Conservation (phyloP, 805 yeast species). For the Suhomyces tanzawaensis region DNA sequence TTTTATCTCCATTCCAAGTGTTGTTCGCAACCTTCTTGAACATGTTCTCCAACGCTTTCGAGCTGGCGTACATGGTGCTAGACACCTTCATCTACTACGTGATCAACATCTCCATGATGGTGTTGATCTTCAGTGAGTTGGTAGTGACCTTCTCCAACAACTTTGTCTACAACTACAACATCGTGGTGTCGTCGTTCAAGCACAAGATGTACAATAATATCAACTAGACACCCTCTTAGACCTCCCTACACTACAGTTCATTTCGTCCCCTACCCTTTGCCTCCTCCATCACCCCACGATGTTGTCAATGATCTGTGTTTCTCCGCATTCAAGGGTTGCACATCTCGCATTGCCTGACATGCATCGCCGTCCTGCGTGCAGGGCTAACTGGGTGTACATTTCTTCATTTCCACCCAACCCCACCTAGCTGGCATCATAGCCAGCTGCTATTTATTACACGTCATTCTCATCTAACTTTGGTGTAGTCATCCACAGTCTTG, state of each 20-base stretch:
- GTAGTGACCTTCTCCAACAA: slow-evolving; percentile 10
- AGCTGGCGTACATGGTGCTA: slow-evolving; percentile 9
- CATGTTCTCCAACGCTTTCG: slow-evolving; percentile 4
- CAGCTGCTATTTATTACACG: no score
- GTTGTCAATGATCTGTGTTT: no score
- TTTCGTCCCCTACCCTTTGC: background rate
- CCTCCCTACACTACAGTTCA: background rate
- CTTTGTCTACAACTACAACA: slow-evolving; percentile 13
- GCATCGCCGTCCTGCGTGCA: background rate
- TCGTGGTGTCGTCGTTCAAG: slow-evolving; percentile 11
- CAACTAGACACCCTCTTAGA: slow-evolving; percentile 6
- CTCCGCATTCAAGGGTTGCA: background rate
- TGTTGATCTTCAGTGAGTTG: slow-evolving; percentile 10
- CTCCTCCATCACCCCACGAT: no score
- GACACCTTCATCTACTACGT: slow-evolving; percentile 13
- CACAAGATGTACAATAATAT: slow-evolving; percentile 19
- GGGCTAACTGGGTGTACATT: no score
- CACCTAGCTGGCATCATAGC: no score
- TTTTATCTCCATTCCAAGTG: slow-evolving; percentile 5
- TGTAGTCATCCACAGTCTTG: no score
- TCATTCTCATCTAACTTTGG: no score
- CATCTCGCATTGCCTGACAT: background rate
- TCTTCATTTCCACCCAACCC: no score
- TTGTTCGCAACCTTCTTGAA: slow-evolving; percentile 6
- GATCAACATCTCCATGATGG: slow-evolving; percentile 13